Conservation (phyloP, 495 filamentous ascomycete species). For the Tuber borchii region DNA sequence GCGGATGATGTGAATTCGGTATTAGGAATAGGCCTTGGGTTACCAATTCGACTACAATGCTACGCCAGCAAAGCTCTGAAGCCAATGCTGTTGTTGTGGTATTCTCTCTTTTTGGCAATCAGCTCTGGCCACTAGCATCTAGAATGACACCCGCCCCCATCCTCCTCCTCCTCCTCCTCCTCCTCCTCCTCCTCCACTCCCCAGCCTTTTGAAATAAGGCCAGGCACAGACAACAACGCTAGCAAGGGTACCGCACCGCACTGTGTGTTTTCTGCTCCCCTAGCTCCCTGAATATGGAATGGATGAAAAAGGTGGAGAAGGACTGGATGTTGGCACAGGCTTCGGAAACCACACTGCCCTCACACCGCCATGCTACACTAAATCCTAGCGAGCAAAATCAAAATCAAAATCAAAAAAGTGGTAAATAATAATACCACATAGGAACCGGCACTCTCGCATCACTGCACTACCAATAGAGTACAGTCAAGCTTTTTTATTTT, state of each 20-base stretch:
- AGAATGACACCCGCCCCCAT: not conserved
- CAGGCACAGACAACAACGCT: not conserved
- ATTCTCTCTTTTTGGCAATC: not conserved
- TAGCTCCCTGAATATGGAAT: not conserved
- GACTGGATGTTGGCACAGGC: not conserved
- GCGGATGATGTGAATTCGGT: not conserved
- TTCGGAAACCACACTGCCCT: not conserved
- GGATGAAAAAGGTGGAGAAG: not conserved
- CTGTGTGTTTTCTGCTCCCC: not conserved
- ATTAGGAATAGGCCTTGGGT: not conserved
- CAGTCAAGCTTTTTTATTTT: not conserved
- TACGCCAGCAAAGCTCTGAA: not conserved
- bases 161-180: not conserved
- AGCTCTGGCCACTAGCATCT: not conserved
- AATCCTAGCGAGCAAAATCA: slow-evolving; percentile 31
- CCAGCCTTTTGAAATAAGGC: slow-evolving; percentile 1
- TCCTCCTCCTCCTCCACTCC: not conserved
- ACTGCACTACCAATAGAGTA: not conserved
- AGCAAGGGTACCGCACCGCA: not conserved
- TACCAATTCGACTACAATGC: not conserved
- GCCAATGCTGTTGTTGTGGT: not conserved
- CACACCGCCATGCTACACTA: not conserved
- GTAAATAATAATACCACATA: slow-evolving; percentile 7
- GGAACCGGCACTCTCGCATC: not conserved
- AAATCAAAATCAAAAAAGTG: slow-evolving; percentile 30